Conservation (phyloP, 371 early-diverging fungal species). For the Globomyces sp. region DNA sequence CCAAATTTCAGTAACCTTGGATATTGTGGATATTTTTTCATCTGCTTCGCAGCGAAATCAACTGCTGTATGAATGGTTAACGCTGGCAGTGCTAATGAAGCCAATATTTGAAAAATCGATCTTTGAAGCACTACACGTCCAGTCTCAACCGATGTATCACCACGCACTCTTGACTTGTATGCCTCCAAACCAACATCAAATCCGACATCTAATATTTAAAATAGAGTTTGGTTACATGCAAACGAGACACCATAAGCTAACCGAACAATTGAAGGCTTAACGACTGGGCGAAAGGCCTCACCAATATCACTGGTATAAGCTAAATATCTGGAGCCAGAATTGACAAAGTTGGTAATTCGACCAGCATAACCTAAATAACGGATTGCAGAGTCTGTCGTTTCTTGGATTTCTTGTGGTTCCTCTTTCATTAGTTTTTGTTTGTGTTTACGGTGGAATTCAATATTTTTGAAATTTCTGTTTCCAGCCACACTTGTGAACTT, state of each 20-base stretch:
- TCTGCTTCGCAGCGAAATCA: conserved; percentile 60
- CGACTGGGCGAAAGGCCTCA: conserved; percentile 75
- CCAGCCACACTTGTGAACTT: no score
- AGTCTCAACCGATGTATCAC: conserved; percentile 45
- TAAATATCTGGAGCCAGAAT: conserved; percentile 60
- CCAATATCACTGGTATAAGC: conserved; percentile 75
- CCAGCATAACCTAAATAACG: conserved; percentile 68
- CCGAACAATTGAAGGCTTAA: conserved; percentile 56
- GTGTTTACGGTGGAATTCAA: no score
- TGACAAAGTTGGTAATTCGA: conserved; percentile 58
- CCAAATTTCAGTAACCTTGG: conserved; percentile 58
- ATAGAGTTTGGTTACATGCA: conserved; percentile 35
- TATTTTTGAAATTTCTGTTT: no score
- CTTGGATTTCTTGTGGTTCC: background rate
- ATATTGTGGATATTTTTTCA: conserved; percentile 44
- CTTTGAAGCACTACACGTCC: conserved; percentile 62
- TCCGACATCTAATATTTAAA: conserved; percentile 7
- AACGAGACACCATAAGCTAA: conserved; percentile 64
- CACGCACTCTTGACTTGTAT: conserved; percentile 62
- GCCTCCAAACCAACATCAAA: conserved; percentile 69
- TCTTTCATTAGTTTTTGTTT: no score
- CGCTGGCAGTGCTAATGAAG: conserved; percentile 70
- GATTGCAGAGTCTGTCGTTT: conserved; percentile 35
- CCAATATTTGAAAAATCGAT: conserved; percentile 66
- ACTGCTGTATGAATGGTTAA: conserved; percentile 74